phyloP scores from a whole-genome alignment of 176 grass and related monocot species.

The Tillandsia fasciculata region DNA sequence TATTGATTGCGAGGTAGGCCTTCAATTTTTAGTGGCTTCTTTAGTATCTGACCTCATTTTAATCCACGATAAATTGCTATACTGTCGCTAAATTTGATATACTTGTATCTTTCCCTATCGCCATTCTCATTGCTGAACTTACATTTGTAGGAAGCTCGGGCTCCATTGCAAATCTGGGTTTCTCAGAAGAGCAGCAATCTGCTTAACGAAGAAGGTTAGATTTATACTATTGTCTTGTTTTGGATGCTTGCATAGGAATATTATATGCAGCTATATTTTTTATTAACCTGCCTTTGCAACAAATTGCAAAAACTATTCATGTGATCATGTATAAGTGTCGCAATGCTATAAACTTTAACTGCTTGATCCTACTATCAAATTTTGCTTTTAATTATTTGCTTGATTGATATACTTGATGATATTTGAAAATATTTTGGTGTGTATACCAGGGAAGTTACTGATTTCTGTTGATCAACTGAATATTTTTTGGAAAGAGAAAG shows the following conservation, averaged over 20 bases:
- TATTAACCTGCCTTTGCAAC: neutral
- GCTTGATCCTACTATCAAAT: no score
- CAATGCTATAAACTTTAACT: no score
- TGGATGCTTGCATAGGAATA: neutral
- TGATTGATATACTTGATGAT: neutral
- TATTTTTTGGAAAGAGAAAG: slow-evolving; percentile 92
- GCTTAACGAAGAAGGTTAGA: slow-evolving; percentile 64
- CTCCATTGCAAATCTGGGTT: slow-evolving; percentile 81
- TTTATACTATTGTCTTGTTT: neutral
- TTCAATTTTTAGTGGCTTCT: no score
- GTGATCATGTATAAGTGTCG: no score
- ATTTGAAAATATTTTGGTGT: neutral
- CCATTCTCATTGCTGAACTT: neutral
- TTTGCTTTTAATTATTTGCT: neutral
- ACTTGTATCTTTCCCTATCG: no score
- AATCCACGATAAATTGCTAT: no score
- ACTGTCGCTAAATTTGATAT: no score
- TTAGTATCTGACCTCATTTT: no score
- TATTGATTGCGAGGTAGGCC: no score
- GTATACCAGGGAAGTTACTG: slow-evolving; percentile 38
- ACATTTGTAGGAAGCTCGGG: slow-evolving; percentile 53
- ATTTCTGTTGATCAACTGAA: slow-evolving; percentile 44
- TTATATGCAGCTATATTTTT: neutral
- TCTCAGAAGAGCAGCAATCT: slow-evolving; percentile 68
- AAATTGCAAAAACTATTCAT: neutral